Conservation (phyloP, 2,329 filamentous ascomycete species). For the Pseudovirgaria hyperparasitica region DNA sequence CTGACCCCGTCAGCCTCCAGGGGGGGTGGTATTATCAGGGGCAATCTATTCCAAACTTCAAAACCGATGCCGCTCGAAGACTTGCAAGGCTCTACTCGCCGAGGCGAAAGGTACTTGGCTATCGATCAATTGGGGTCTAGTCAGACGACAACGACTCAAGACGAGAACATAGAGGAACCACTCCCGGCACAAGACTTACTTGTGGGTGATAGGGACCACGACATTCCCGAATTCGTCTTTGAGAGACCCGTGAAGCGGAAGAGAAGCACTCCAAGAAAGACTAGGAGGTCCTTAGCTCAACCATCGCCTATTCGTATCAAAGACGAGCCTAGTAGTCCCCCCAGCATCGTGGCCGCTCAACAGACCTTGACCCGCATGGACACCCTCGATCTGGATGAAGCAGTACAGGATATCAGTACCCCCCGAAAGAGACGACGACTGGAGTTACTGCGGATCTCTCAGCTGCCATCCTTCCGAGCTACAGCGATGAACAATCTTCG, state of each 20-base stretch:
- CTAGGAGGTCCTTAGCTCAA: constrained; percentile 6
- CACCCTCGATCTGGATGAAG: constrained; percentile 32
- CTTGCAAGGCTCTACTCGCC: too few species aligned
- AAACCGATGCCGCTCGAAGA: too few species aligned
- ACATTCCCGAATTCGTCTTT: constrained; percentile 29
- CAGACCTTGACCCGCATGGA: constrained; percentile 18
- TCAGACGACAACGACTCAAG: constrained; percentile 30
- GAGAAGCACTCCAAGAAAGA: constrained; percentile 12
- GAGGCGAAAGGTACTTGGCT: background rate
- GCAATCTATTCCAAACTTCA: too few species aligned
- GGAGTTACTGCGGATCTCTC: constrained; percentile 6
- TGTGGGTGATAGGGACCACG: constrained; percentile 19
- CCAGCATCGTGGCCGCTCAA: constrained; percentile 6
- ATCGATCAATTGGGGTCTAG: constrained; percentile 23
- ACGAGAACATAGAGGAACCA: constrained; percentile 8
- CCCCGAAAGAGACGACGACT: constrained; percentile 17
- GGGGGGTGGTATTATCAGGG: too few species aligned
- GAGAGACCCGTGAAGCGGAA: constrained; percentile 32
- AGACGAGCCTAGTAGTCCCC: constrained; percentile 25
- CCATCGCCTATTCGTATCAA: constrained; percentile 24
- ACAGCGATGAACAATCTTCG: constrained; percentile 8
- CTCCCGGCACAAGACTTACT: constrained; percentile 3
- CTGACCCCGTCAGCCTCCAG: too few species aligned
- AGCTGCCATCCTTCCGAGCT: constrained; percentile 5
- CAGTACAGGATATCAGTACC: constrained; percentile 13